Evolutionary conservation across 2,329 filamentous ascomycete species (phyloP), one percentile per base, ranked within the genome.

Genomic region (Cercospora citrullina): DNA sequence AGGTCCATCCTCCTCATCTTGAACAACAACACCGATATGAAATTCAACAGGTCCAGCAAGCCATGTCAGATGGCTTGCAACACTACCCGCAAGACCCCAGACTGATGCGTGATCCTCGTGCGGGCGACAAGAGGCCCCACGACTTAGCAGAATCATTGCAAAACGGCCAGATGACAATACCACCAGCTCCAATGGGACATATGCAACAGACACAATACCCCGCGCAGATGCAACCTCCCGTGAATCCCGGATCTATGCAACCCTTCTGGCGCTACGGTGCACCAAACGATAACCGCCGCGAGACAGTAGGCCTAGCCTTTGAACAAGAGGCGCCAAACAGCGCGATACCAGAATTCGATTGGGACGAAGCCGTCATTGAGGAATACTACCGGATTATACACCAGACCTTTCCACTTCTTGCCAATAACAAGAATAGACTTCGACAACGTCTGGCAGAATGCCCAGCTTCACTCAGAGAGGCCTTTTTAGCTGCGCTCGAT

Each of bases 371-470:
- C 30, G 75, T 81, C 21, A 75, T 84, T 45, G 80, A 83, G 31
- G 78, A 80, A 67, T 92, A 92, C 72, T 84, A 91, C 63, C 82
- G 83, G 4, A 80, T 86, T 14, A 86, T 92, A 21, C 90, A 92
- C 72, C 87, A 87, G 14, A 86, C 86, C 3, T 89, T 91, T 66
- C 90, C 90, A 0, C 82, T 93, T 55, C 81, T 93, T 12, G 85
- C 89, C 1, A 82, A 83, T 63, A 87, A 80, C 64, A 88, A 86
- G 73, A 78, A 80, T 14, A 83, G 83, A n/a, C 77, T 91, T 9
- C 84, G 87, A 66, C 81, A 82, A 8, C 82, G 87, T 21, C 78
- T 92, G 21, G 81, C 81, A 3, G 84, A 85, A 57, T 89, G 87
- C 71, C 85, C 88, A 0, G 73, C 81, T 1, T 77, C 82, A 3